Evolutionary conservation across 495 filamentous ascomycete genomes (phyloP), one percentile per base, ranked within the genome.

Genomic region (Lindgomyces ingoldianus): DNA sequence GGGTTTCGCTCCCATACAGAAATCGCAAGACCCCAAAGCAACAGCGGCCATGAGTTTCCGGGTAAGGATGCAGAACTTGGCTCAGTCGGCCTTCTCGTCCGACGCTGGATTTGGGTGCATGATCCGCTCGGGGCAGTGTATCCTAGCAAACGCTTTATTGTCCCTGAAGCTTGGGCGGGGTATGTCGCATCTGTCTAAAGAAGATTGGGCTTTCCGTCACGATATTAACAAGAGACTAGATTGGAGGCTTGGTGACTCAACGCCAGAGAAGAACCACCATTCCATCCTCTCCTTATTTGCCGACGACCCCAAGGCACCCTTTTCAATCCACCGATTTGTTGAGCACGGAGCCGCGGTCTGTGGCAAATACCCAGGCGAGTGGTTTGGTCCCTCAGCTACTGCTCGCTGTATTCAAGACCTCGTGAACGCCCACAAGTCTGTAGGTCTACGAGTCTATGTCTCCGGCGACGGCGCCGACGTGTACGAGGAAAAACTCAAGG

Each of bases 41-140:
- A 72, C 79, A 1, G 80, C 87, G n/a, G 82, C 84, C 0, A 85
- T 97, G 81, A 92, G 91, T n/a, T 83, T 97, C 41, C 76, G 89
- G 19, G 93, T 96, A 72, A 87, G 91, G 36, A 75, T 98, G 60
- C 90, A 93, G 70, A 80, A 97, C 27, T 83, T 85, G 26, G 91
- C 94, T 57, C 82, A 90, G 26, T 80, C 81, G 24, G 93, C 91
- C 19, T 99, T 99, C 77, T 87, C 91, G 21, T 93, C 90, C 1
- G 95, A 99, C 75, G 91, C 90, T 0, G 94, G 94, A 33, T 99
- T 95, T 92, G 95, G 95, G 0, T 99, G 95, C 71, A 99, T 99
- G 95, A 98, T 99, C 67, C 82, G 95, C 68, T 96, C 93, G 0
- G 95, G 94, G 11, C 95, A 99, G 77, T 90, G 91, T 68, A 79